Conservation (phyloP, 495 filamentous ascomycete genomes). For the Penicillium maclennaniae region DNA sequence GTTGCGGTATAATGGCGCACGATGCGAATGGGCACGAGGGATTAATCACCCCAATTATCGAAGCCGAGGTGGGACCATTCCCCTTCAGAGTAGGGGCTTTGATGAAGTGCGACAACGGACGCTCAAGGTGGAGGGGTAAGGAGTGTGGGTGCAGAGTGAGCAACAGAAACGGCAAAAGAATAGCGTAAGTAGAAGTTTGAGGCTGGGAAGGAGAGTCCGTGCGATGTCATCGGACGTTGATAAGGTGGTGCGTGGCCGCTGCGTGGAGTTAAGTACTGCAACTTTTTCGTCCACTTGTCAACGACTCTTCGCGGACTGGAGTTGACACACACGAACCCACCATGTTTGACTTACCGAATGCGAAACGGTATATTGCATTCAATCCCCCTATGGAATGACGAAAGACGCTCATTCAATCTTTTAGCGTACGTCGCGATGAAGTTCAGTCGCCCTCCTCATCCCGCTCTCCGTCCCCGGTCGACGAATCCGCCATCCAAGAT, state of each 20-base stretch:
- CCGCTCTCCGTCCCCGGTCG: conserved; percentile 30
- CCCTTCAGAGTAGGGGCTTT: conserved; percentile 4
- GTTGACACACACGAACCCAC: background rate
- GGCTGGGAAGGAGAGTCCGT: conserved; percentile 20
- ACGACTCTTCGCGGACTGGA: background rate
- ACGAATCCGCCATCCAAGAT: conserved; percentile 31
- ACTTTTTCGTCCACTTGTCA: background rate
- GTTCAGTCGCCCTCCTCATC: conserved; percentile 34
- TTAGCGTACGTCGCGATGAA: conserved; percentile 43
- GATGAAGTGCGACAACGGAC: background rate
- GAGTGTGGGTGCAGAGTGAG: conserved; percentile 19
- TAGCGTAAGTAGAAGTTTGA: conserved; percentile 8
- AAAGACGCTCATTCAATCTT: conserved; percentile 7
- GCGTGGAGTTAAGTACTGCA: conserved; percentile 13
- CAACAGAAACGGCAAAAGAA: conserved; percentile 12
- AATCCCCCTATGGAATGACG: background rate
- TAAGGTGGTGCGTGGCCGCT: conserved; percentile 27
- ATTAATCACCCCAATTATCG: conserved; percentile 23
- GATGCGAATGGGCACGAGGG: conserved; percentile 25
- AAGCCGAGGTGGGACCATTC: conserved; percentile 14
- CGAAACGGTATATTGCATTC: conserved; percentile 34
- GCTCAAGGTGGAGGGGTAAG: conserved; percentile 5
- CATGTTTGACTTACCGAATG: conserved; percentile 43
- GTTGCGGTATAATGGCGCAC: conserved; percentile 12
- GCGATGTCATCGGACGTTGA: conserved; percentile 23